Evolutionary conservation across 805 yeast species (phyloP).

Genomic region (Metschnikowia vanudenii): DNA sequence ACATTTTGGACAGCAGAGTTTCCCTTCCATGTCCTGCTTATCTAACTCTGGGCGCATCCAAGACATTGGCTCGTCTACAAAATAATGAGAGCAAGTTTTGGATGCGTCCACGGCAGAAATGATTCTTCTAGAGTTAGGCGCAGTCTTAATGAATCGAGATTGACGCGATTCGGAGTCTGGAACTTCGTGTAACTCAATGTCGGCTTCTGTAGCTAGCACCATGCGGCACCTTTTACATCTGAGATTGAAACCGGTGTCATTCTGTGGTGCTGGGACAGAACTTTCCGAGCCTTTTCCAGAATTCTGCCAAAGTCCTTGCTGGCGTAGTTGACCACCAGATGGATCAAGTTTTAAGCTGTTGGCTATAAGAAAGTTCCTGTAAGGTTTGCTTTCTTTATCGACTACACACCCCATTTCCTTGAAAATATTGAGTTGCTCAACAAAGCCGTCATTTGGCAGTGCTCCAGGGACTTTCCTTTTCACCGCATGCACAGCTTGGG

Average conservation of each 20-base stretch:
- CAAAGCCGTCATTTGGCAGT: constrained; percentile 72
- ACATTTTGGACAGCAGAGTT: constrained; percentile 82
- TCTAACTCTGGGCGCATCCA: constrained; percentile 90
- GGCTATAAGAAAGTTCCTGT: constrained; percentile 29
- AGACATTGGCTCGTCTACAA: constrained; percentile 72
- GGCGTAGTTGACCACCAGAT: constrained; percentile 13
- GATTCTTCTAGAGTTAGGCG: constrained; percentile 59
- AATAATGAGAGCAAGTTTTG: constrained; percentile 73
- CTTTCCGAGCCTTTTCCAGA: neutral
- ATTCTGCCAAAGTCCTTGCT: constrained; percentile 14
- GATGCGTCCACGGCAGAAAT: constrained; percentile 58
- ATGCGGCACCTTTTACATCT: constrained; percentile 85
- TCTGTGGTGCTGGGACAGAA: neutral
- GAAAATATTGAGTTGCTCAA: constrained; percentile 67
- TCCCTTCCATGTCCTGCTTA: constrained; percentile 80
- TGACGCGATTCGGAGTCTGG: constrained; percentile 67
- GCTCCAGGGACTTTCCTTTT: constrained; percentile 57
- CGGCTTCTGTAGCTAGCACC: constrained; percentile 58
- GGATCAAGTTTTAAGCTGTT: constrained; percentile 22
- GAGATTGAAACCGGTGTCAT: constrained; percentile 27
- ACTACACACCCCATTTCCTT: constrained; percentile 36
- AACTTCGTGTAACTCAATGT: constrained; percentile 62
- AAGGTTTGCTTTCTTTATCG: constrained; percentile 22
- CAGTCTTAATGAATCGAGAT: constrained; percentile 61
- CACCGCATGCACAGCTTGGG: constrained; percentile 75